Conservation (phyloP, 805 yeast genomes). For the Saccharomycopsis guyanensis region DNA sequence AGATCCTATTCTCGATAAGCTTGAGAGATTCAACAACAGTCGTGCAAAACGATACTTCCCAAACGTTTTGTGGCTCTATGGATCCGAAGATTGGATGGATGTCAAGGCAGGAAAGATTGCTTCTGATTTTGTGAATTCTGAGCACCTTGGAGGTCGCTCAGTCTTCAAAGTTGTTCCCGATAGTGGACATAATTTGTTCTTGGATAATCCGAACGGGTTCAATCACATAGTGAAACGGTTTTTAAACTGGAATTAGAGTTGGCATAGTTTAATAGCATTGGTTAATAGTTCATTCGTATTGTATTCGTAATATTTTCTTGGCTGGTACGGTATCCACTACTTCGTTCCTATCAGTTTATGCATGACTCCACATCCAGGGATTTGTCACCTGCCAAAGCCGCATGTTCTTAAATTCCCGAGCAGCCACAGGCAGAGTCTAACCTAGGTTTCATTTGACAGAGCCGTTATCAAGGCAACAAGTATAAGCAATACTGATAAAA, state of each 20-base stretch:
- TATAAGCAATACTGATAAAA: too few species aligned
- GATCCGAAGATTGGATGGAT: constrained; percentile 72
- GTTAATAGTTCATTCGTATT: too few species aligned
- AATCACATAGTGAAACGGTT: constrained; percentile 37
- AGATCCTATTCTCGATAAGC: constrained; percentile 58
- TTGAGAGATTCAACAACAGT: constrained; percentile 28
- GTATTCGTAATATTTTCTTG: too few species aligned
- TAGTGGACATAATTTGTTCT: constrained; percentile 71
- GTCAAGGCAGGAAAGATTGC: constrained; percentile 39
- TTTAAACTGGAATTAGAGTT: constrained; percentile 24
- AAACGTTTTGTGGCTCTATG: constrained; percentile 48
- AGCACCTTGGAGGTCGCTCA: constrained; percentile 18
- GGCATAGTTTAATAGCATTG: too few species aligned
- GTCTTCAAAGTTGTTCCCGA: constrained; percentile 33
- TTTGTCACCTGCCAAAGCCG: too few species aligned
- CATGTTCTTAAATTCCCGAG: too few species aligned
- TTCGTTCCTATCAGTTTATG: too few species aligned
- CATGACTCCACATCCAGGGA: too few species aligned
- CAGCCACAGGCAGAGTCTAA: too few species aligned
- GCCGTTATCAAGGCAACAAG: too few species aligned
- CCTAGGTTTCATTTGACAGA: too few species aligned
- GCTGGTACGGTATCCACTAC: too few species aligned
- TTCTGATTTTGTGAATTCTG: constrained; percentile 9
- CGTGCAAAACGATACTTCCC: constrained; percentile 3
- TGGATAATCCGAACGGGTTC: constrained; percentile 55